phyloP scores from a whole-genome alignment of 1,284 basidiomycete species.

The Peniophora sp. region DNA sequence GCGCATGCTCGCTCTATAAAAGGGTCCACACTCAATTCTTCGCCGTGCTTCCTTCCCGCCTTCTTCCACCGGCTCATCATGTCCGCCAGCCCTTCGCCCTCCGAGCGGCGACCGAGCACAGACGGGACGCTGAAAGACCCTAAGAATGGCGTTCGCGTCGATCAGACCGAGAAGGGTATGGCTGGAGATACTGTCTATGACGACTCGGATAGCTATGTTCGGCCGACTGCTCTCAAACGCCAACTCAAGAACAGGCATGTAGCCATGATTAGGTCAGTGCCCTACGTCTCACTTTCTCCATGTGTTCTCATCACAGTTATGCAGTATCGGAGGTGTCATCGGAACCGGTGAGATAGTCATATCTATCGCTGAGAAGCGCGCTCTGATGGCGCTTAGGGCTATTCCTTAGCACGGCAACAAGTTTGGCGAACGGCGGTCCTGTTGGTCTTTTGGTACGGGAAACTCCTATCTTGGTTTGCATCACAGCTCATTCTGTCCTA shows the following conservation, averaged over 20 bases:
- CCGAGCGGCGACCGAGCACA: no score
- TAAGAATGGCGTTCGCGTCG: no score
- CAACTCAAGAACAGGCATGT: slow-evolving; percentile 63
- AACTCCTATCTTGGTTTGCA: neutral
- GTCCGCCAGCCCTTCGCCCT: no score
- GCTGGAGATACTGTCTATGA: no score
- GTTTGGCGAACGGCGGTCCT: slow-evolving; percentile 49
- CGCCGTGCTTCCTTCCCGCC: no score
- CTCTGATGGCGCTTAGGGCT: slow-evolving; percentile 57
- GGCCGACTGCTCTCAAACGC: slow-evolving; percentile 28
- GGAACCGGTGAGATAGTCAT: neutral
- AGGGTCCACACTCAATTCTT: no score
- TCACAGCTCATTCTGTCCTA: neutral
- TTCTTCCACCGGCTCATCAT: no score
- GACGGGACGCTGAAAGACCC: no score
- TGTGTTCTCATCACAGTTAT: neutral
- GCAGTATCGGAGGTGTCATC: slow-evolving; percentile 25
- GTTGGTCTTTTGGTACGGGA: slow-evolving; percentile 37
- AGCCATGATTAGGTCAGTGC: slow-evolving; percentile 57
- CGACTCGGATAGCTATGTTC: no score
- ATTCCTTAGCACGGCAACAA: slow-evolving; percentile 56
- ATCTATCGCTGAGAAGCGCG: slow-evolving; percentile 44
- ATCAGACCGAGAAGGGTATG: no score
- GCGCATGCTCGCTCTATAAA: no score
- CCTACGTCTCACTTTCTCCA: neutral